These are phyloP conservation scores for Cyberlindnera euphorbiiphila DNA, from an alignment of 805 yeast genomes.

Conservation along the genomic window DNA sequence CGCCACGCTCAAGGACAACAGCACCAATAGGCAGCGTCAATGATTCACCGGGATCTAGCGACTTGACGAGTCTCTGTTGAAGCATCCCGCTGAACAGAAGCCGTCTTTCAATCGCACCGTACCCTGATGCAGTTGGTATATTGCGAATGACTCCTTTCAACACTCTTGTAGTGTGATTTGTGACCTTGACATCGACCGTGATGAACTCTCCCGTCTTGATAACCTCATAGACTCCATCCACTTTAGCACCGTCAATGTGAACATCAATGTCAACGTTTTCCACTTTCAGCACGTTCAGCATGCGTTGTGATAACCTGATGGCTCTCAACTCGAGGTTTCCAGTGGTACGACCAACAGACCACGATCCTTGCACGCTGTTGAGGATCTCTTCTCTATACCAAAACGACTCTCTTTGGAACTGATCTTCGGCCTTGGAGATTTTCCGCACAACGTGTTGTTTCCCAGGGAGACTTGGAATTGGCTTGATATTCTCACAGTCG, in stretches of 20 bases:
- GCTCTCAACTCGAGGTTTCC: slow-evolving; percentile 69
- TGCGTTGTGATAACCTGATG: slow-evolving; percentile 54
- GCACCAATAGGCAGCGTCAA: slow-evolving; percentile 48
- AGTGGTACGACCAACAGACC: slow-evolving; percentile 48
- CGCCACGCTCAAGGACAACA: slow-evolving; percentile 70
- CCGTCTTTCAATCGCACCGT: slow-evolving; percentile 46
- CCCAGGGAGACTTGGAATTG: slow-evolving; percentile 68
- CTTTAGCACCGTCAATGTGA: slow-evolving; percentile 11
- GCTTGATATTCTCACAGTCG: slow-evolving; percentile 39
- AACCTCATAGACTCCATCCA: slow-evolving; percentile 30
- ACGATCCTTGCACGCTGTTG: slow-evolving; percentile 54
- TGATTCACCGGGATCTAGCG: slow-evolving; percentile 40
- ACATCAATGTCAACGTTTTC: slow-evolving; percentile 40
- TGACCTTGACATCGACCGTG: slow-evolving; percentile 44
- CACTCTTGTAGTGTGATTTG: slow-evolving; percentile 40
- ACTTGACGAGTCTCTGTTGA: slow-evolving; percentile 47
- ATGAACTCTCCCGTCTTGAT: slow-evolving; percentile 47
- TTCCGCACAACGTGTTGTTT: slow-evolving; percentile 60
- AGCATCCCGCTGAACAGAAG: slow-evolving; percentile 70
- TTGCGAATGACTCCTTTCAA: slow-evolving; percentile 59
- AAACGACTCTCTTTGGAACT: slow-evolving; percentile 57
- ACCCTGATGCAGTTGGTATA: slow-evolving; percentile 40
- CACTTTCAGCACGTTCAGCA: slow-evolving; percentile 52
- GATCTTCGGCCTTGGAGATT: slow-evolving; percentile 52
- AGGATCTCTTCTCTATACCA: slow-evolving; percentile 78